Evolutionary conservation across 2,329 filamentous ascomycete species (phyloP).

Genomic region (Colletotrichum filicis): DNA sequence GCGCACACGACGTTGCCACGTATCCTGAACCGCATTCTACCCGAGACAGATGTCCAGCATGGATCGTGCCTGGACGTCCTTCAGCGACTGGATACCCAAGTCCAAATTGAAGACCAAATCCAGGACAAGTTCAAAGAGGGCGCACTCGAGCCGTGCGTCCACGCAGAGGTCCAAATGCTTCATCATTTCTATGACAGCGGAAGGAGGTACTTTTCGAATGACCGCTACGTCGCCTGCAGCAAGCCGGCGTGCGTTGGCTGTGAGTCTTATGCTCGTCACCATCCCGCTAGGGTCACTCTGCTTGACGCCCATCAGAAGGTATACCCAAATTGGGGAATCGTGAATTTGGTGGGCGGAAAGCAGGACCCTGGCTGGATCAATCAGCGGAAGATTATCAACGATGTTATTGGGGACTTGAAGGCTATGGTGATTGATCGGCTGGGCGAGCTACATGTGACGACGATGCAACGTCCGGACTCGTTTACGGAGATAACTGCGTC

Average conservation of each 20-base stretch:
- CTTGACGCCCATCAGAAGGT: constrained; percentile 52
- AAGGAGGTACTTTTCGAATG: constrained; percentile 48
- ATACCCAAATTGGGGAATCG: constrained; percentile 52
- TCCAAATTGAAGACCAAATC: constrained; percentile 40
- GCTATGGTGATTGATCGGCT: background rate
- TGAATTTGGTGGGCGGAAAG: background rate
- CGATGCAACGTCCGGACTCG: background rate
- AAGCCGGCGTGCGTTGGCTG: constrained; percentile 64
- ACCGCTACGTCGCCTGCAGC: constrained; percentile 61
- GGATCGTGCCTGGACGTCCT: constrained; percentile 34
- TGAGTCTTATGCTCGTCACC: constrained; percentile 53
- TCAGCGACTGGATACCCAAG: constrained; percentile 41
- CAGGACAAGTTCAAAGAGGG: constrained; percentile 39
- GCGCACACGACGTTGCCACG: constrained; percentile 41
- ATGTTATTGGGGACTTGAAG: constrained; percentile 8
- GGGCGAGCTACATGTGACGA: background rate
- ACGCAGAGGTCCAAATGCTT: constrained; percentile 59
- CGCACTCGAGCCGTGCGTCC: constrained; percentile 45
- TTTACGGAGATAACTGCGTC: background rate
- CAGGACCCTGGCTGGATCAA: background rate
- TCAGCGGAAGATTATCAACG: background rate
- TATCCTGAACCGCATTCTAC: constrained; percentile 47
- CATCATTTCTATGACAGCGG: constrained; percentile 53
- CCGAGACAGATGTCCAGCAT: constrained; percentile 22
- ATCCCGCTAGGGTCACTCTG: constrained; percentile 46